Evolutionary conservation across 306 rosid genomes (phyloP).

Genomic region (Ceratonia siliqua): DNA sequence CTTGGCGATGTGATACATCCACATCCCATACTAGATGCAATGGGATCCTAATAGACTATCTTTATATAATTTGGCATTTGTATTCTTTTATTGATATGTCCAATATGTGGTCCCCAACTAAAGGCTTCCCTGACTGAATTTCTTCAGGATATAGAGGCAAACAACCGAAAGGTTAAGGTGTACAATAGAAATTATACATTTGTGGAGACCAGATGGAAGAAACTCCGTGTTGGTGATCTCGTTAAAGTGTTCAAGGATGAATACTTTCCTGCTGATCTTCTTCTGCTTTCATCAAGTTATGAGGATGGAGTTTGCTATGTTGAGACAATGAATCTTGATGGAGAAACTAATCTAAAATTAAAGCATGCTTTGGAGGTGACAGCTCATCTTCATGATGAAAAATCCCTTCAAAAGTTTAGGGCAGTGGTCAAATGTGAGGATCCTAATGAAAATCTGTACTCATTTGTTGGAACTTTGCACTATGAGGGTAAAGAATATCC

Average conservation of each 20-base stretch:
- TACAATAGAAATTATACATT: conserved; percentile 50
- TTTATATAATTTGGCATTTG: neutral
- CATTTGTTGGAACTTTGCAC: conserved; percentile 67
- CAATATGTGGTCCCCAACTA: neutral
- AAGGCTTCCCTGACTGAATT: conserved; percentile 23
- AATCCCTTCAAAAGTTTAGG: conserved; percentile 50
- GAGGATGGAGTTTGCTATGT: conserved; percentile 89
- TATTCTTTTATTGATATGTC: neutral
- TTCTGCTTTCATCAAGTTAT: conserved; percentile 74
- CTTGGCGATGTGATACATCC: too few relatives aligned
- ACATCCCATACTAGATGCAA: too few relatives aligned
- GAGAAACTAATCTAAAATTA: conserved; percentile 88
- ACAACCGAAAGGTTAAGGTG: conserved; percentile 66
- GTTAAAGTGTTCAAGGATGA: conserved; percentile 77
- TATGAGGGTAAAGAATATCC: conserved; percentile 48
- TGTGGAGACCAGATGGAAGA: conserved; percentile 75
- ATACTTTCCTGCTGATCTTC: conserved; percentile 87
- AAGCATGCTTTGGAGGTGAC: conserved; percentile 75
- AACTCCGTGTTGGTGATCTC: conserved; percentile 81
- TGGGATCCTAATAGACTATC: too few relatives aligned
- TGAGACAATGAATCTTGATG: conserved; percentile 93
- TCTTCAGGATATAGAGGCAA: conserved; percentile 79
- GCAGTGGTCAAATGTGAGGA: conserved; percentile 82
- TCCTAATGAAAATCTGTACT: conserved; percentile 85
- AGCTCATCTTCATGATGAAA: conserved; percentile 52